phyloP scores from a whole-genome alignment of 2,329 filamentous ascomycete genomes.

The Colletotrichum chlorophyti region DNA sequence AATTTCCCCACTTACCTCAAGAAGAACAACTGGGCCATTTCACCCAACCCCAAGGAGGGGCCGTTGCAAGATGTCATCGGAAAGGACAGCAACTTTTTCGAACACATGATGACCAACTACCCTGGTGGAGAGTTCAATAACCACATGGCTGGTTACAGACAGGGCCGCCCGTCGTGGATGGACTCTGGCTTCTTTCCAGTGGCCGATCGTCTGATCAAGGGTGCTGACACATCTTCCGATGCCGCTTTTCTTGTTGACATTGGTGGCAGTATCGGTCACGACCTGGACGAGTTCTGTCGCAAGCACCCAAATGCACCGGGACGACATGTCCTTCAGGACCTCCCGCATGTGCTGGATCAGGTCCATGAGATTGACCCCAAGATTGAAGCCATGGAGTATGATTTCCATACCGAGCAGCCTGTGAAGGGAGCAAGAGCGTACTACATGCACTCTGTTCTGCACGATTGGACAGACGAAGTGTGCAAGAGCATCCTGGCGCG shows the following conservation, averaged over 20 bases:
- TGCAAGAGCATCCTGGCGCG: constrained; percentile 22
- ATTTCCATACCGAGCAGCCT: constrained; percentile 31
- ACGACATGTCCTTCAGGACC: constrained; percentile 35
- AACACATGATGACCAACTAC: constrained; percentile 16
- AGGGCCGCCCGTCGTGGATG: constrained; percentile 22
- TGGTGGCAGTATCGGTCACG: constrained; percentile 35
- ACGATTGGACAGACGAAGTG: constrained; percentile 30
- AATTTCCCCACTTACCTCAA: constrained; percentile 20
- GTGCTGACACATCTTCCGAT: constrained; percentile 5
- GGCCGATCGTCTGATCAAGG: constrained; percentile 34
- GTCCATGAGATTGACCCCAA: constrained; percentile 28
- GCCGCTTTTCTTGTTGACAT: constrained; percentile 31
- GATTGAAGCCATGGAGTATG: constrained; percentile 36
- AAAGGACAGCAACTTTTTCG: constrained; percentile 4
- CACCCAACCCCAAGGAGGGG: neutral
- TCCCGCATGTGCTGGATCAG: constrained; percentile 32
- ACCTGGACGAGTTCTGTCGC: constrained; percentile 32
- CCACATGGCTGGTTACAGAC: constrained; percentile 9
- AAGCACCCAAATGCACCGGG: constrained; percentile 30
- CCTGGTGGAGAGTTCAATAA: constrained; percentile 10
- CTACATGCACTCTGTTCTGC: constrained; percentile 26
- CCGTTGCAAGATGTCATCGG: constrained; percentile 9
- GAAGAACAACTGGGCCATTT: neutral
- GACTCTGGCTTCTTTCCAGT: constrained; percentile 32
- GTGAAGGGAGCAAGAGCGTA: constrained; percentile 24